phyloP scores from a whole-genome alignment of 768 basidiomycete genomes.

The Mycena indigotica region DNA sequence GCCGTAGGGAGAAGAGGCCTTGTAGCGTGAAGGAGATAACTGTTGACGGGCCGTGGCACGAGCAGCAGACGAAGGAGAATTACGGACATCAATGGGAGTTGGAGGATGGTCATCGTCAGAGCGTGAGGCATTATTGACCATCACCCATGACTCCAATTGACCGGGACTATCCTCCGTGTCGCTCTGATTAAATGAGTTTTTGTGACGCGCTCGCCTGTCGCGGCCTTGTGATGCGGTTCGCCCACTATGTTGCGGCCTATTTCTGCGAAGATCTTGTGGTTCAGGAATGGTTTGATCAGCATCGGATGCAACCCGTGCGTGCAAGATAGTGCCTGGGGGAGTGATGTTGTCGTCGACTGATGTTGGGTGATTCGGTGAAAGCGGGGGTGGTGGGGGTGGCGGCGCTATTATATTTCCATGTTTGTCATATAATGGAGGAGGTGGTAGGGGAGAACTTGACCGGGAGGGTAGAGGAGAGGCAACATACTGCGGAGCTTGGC shows the following conservation, averaged over 20 bases:
- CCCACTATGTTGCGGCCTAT: constrained; percentile 5
- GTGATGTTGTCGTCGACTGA: constrained; percentile 42
- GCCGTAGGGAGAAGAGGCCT: constrained; percentile 36
- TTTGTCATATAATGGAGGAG: constrained; percentile 32
- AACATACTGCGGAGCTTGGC: too few relatives aligned
- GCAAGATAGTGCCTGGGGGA: constrained; percentile 34
- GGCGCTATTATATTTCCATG: constrained; percentile 29
- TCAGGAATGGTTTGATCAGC: constrained; percentile 43
- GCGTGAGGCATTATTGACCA: constrained; percentile 11
- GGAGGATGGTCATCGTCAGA: constrained; percentile 15
- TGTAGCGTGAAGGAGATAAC: constrained; percentile 32
- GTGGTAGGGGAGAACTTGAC: constrained; percentile 40
- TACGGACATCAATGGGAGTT: constrained; percentile 16
- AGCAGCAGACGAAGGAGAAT: constrained; percentile 25
- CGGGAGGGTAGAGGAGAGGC: constrained; percentile 38
- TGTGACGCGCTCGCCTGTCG: constrained; percentile 19
- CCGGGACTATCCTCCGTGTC: constrained; percentile 18
- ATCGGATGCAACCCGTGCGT: constrained; percentile 54
- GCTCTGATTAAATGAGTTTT: constrained; percentile 11
- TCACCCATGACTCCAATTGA: constrained; percentile 16
- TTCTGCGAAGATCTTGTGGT: constrained; percentile 6
- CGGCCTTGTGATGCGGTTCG: neutral
- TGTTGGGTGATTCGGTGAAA: constrained; percentile 47
- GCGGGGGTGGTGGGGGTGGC: constrained; percentile 45
- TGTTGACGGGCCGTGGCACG: constrained; percentile 34